Evolutionary conservation across 345 rosid genomes (phyloP).

Genomic region (Bruguiera parviflora): DNA sequence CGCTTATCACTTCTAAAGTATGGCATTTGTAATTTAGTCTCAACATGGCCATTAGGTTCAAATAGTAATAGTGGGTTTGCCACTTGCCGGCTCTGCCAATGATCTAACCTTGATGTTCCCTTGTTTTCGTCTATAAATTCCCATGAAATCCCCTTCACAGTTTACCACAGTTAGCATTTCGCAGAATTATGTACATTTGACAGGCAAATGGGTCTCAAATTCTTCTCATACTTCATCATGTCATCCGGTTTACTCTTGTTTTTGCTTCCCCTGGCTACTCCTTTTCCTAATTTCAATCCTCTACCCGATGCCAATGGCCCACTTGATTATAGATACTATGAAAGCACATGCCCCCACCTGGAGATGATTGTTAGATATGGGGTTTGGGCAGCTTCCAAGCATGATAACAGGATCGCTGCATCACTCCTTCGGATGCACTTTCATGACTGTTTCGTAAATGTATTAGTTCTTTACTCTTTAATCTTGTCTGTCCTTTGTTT

Average conservation of each 20-base stretch:
- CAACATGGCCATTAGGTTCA: conserved; percentile 27
- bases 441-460: conserved; percentile 85
- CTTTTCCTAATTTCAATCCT: conserved; percentile 1
- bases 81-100: conserved; percentile 34
- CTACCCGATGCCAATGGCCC: conserved; percentile 4
- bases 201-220: conserved; percentile 27
- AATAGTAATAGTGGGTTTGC: conserved; percentile 31
- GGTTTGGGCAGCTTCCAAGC: conserved; percentile 56
- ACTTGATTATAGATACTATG: conserved; percentile 56
- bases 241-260: conserved; percentile 10
- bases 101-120: conserved; percentile 9
- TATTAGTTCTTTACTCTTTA: conserved; percentile 18
- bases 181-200: background rate
- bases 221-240: conserved; percentile 13
- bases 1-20: background rate
- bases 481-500: background rate
- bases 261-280: conserved; percentile 13
- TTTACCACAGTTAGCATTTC: conserved; percentile 1
- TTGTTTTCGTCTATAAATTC: conserved; percentile 28
- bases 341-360: conserved; percentile 61
- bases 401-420: conserved; percentile 72
- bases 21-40: background rate
- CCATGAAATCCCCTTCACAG: background rate
- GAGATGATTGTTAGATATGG: conserved; percentile 53
- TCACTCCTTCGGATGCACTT: conserved; percentile 86